Evolutionary conservation across 1,284 basidiomycete species (phyloP), one percentile per base, ranked within the genome.

Genomic region (Ustilago trichophora): DNA sequence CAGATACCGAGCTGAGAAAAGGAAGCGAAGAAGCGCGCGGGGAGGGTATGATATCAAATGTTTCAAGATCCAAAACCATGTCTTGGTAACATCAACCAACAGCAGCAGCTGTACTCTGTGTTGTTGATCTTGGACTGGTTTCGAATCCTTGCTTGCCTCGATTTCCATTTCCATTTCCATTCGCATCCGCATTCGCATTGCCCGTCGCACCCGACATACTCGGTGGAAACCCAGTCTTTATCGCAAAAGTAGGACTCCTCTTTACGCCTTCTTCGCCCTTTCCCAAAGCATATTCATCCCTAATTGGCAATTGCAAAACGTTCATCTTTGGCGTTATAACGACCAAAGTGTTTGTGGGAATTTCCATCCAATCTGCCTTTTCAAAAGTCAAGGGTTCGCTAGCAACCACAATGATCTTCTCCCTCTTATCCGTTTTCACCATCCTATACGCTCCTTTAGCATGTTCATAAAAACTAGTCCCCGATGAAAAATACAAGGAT

Each of bases 321-420:
- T 98, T 97, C 91, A 86, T 85, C 83, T 85, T 77, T 1, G 80
- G 77, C 10, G 82, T 83, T 24, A 83, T 73, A 32, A 77, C 75
- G 21, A 92, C 88, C 88, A 96, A 90, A 68, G 91, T 90, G 81
- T 97, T 96, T 10, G 67, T 95, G 86, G 89, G 90, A 75, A 97
- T 93, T 82, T 96, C 93, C 91, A 95, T 94, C 91, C 91, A 93
- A 80, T 93, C 91, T 40, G 91, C 91, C 85, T 92, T 88, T 83
- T 98, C 94, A 54, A 79, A 79, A 10, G 77, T 79, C 40, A 79
- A 43, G 1, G 77, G 77, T 42, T 79, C 77, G 40, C 69, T 73
- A 0, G 77, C 76, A 2, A 95, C 89, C 88, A 96, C 90, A 76
- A 95, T 92, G 75, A 96, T 81, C 32, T 76, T 92, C 79, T 94